Base-by-base conservation (phyloP, 2,329 filamentous ascomycete genomes). In the Chaetothyriales sp. region DNA sequence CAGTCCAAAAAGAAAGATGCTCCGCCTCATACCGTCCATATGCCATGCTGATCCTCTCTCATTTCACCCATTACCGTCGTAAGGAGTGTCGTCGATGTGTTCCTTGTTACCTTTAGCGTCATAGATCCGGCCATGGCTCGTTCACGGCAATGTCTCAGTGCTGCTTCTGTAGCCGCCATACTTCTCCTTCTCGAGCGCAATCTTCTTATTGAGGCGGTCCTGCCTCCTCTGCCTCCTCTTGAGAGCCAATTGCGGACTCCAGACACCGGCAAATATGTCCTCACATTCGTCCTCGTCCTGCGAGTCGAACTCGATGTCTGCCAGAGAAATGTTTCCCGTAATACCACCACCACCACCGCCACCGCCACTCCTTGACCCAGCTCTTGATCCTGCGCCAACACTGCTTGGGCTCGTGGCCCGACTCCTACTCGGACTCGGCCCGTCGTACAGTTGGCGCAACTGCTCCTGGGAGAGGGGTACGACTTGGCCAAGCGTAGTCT, bases 221-320 rank as follows among this genome's bases (percentile, higher is more conserved):
- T 50, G 46, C 51, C 57, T 58, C 48, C 55, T 54, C 51, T 57
- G 56, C 28, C 74, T 60, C 60, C 72, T 63, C 66, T 68, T 64
- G 59, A 62, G 65, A 43, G 79, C 79, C 50, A 77, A 59, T 51
- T 71, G 69, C 15, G 74, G 71, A 53, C 68, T 79, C 79, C 79
- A 82, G 18, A 79, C 69, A 0, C 79, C 79, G 15, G 75, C 69
- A 60, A 82, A 82, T 26, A 82, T 56, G 62, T 81, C 78, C 63
- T 82, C 79, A 53, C 79, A 81, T 64, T 82, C 79, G 53, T 81
- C 78, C 59, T 82, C 79, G 61, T 82, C 78, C 64, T 81, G 74
- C 51, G 73, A 77, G 59, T 82, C 78, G 59, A 82, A 82, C 59
- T 79, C 74, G 2, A 77, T 55, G n/a, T 68, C 65, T 39, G 66